These are phyloP conservation scores for Cyclocybe aegerita DNA, from an alignment of 768 basidiomycete species.

Conservation along the genomic window DNA sequence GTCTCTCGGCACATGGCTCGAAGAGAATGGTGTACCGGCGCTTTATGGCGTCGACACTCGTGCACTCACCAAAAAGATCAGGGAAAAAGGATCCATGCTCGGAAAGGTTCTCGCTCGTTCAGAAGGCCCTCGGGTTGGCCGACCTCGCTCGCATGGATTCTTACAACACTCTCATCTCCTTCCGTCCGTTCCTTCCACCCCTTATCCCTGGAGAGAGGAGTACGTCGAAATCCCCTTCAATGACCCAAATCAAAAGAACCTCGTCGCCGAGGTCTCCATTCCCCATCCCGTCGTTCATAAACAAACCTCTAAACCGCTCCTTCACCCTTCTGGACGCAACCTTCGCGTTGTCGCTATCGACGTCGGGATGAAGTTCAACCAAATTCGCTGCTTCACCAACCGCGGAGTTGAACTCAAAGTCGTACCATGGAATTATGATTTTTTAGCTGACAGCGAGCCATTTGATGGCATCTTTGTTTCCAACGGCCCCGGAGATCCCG, in stretches of 20 bases:
- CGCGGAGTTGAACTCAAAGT: slow-evolving; percentile 96
- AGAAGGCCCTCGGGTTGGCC: slow-evolving; percentile 39
- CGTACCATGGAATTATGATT: slow-evolving; percentile 97
- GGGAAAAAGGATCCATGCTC: slow-evolving; percentile 92
- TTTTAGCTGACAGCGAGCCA: slow-evolving; percentile 71
- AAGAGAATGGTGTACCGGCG: slow-evolving; percentile 92
- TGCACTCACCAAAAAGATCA: slow-evolving; percentile 92
- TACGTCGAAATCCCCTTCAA: slow-evolving; percentile 80
- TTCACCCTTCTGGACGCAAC: slow-evolving; percentile 78
- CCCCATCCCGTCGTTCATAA: slow-evolving; percentile 64
- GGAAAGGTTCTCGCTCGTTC: slow-evolving; percentile 77
- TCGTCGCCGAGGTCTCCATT: slow-evolving; percentile 89
- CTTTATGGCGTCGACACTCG: slow-evolving; percentile 96
- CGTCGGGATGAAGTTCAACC: slow-evolving; percentile 99
- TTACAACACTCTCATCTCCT: slow-evolving; percentile 24
- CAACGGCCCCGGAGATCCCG: slow-evolving; percentile 97
- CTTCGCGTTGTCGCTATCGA: slow-evolving; percentile 89
- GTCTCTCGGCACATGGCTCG: slow-evolving; percentile 88
- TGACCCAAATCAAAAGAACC: slow-evolving; percentile 87
- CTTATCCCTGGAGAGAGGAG: slow-evolving; percentile 75
- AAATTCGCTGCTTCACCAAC: slow-evolving; percentile 91
- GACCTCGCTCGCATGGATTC: slow-evolving; percentile 28
- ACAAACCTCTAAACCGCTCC: slow-evolving; percentile 50
- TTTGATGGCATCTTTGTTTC: slow-evolving; percentile 97
- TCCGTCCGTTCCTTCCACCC: slow-evolving; percentile 52